Conservation (phyloP, 2,329 filamentous ascomycete species). For the Macrophomina tecta region DNA sequence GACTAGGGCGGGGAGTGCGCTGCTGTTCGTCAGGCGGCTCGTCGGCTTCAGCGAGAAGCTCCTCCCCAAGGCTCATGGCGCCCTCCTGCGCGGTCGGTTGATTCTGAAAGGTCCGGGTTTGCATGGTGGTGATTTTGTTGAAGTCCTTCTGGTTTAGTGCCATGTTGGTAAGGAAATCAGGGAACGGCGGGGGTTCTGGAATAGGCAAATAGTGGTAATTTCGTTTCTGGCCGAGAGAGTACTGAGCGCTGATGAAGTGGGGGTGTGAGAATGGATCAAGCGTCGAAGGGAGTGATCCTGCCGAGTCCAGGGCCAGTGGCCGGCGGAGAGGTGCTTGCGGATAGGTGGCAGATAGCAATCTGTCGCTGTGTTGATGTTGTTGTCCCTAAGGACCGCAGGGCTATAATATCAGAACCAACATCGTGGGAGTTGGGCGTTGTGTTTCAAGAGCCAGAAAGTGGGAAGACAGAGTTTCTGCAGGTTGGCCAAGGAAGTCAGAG, state of each 20-base stretch:
- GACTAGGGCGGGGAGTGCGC: slow-evolving; percentile 53
- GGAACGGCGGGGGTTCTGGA: not conserved
- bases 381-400: slow-evolving; percentile 44
- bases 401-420: slow-evolving; percentile 47
- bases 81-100: slow-evolving; percentile 35
- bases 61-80: slow-evolving; percentile 51
- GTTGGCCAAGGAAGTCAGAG: slow-evolving; percentile 11
- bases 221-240: not conserved
- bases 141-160: slow-evolving; percentile 42
- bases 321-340: slow-evolving; percentile 1
- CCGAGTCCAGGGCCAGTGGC: slow-evolving; percentile 10
- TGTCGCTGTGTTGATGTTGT: slow-evolving; percentile 25
- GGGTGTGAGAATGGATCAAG: slow-evolving; percentile 2
- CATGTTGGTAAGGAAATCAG: slow-evolving; percentile 35
- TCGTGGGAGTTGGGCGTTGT: slow-evolving; percentile 37
- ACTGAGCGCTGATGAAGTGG: slow-evolving; percentile 1
- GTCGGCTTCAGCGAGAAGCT: slow-evolving; percentile 77
- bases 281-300: not conserved
- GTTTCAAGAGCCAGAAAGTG: slow-evolving; percentile 36
- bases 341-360: slow-evolving; percentile 22
- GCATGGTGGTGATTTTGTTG: slow-evolving; percentile 36
- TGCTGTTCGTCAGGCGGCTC: slow-evolving; percentile 77
- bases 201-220: not conserved
- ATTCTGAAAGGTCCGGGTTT: slow-evolving; percentile 39
- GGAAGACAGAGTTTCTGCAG: slow-evolving; percentile 32